Evolutionary conservation across 129 eudicot species (phyloP), one percentile per base, ranked within the genome.

Genomic region (Chrysanthemum makinoi): DNA sequence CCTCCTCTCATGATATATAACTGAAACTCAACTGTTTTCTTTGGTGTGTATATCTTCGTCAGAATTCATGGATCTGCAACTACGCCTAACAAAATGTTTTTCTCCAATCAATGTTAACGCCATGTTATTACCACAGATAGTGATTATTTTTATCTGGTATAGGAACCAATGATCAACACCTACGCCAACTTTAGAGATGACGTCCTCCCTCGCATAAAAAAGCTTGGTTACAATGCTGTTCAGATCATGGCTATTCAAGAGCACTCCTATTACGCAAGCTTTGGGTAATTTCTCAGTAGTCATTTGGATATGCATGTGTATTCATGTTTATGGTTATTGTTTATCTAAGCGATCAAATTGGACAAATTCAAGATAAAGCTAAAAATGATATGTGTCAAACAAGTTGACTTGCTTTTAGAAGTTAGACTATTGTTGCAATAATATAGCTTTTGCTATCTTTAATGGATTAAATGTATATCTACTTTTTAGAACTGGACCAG

Each of bases 191-290:
- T 95, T 61, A 82, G 97, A 88, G 99, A 95, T 76, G 96, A 90
- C 20, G 94, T 95, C 68, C 95, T 95, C 35, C 97, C 99, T 66
- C 97, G 97, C 48, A 95, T 95, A 11, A 95, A 90, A 82, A 88
- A 18, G 69, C 96, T 95, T 66, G 99, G 99, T 69, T 95, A 95
- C 77, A 95, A 95, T 83, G 97, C 99, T 63, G 99, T 95, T 78
- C 99, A 95, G 73, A 78, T 95, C 73, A 95, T 95, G 99, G 99
- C 99, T 54, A 95, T 95, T 78, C 99, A 95, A 78, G 99, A 95
- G 75, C 99, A 95, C 83, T 90, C 99, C 6, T 95, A 95, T 76
- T 95, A 95, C 72, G 97, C 97, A 65, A 90, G 99, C 64, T 95
- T 95, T 55, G 99, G 99, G 99, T 90, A 86, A 70, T 70, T 63